phyloP scores from a whole-genome alignment of 202 grass and related monocot species.

The Schoenoplectus triqueter region DNA sequence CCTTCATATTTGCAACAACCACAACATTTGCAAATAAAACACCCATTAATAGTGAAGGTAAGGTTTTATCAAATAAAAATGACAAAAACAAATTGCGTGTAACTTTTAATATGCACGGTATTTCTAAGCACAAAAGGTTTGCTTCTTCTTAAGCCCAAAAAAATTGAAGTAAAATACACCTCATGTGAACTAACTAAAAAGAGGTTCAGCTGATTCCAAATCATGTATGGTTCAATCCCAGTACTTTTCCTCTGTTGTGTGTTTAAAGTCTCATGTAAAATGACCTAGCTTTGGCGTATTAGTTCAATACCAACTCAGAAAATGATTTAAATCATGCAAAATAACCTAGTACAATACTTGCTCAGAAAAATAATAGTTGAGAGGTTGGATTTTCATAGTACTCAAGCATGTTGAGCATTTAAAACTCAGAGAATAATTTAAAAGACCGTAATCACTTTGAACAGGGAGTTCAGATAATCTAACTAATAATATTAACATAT shows the following conservation, averaged over 20 bases:
- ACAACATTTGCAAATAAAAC: slow-evolving; percentile 4
- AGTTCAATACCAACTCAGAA: too few species aligned
- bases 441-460: not conserved
- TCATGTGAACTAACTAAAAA: not conserved
- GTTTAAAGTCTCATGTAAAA: not conserved
- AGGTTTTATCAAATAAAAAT: not conserved
- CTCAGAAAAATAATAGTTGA: not conserved
- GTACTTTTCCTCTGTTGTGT: not conserved
- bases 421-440: not conserved
- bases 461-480: not conserved
- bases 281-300: too few species aligned
- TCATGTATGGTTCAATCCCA: slow-evolving; percentile 1
- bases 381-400: not conserved
- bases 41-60: not conserved
- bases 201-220: slow-evolving; percentile 3
- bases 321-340: too few species aligned
- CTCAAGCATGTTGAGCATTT: not conserved
- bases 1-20: not conserved
- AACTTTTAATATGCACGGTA: not conserved
- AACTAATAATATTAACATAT: not conserved
- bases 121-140: not conserved
- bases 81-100: not conserved
- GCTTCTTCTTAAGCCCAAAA: not conserved
- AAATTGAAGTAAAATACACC: not conserved
- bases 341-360: not conserved